Evolutionary conservation across 768 basidiomycete genomes (phyloP).

Genomic region (Termitomyces sp.): DNA sequence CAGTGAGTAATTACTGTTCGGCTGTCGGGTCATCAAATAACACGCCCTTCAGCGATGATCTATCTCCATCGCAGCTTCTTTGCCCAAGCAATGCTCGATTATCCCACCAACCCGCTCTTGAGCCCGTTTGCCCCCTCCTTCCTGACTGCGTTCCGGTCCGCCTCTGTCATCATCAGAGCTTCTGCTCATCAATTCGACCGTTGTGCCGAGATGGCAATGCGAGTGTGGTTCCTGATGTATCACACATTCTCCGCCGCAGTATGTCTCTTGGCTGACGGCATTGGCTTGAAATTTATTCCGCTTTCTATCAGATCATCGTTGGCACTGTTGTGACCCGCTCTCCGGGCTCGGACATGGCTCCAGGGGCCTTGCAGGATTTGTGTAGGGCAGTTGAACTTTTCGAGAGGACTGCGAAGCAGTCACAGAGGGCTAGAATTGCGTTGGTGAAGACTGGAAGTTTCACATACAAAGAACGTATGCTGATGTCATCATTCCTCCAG

Average conservation of each 20-base stretch:
- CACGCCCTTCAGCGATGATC: conserved; percentile 40
- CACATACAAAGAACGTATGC: not conserved
- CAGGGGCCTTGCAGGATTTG: conserved; percentile 49
- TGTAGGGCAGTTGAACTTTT: conserved; percentile 46
- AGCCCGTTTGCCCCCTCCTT: conserved; percentile 58
- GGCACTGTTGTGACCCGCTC: conserved; percentile 61
- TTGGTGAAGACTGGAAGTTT: conserved; percentile 30
- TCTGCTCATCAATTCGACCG: conserved; percentile 48
- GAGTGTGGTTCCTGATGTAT: conserved; percentile 50
- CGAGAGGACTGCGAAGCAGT: conserved; percentile 41
- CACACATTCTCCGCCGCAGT: conserved; percentile 53
- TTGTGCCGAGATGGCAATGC: conserved; percentile 45
- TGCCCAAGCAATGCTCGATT: conserved; percentile 55
- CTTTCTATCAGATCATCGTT: conserved; percentile 44
- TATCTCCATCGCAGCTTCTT: conserved; percentile 59
- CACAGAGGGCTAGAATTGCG: conserved; percentile 46
- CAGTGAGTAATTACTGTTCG: conserved; percentile 37
- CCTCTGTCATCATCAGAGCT: conserved; percentile 50
- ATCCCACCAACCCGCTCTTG: conserved; percentile 50
- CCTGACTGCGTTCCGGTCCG: conserved; percentile 51
- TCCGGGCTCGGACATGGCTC: conserved; percentile 48
- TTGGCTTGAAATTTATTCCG: not conserved
- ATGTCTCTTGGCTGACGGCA: conserved; percentile 17
- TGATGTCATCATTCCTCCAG: conserved; percentile 21
- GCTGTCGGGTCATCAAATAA: not conserved